These are phyloP conservation scores for Heritiera littoralis DNA, from an alignment of 345 rosid genomes.

Conservation along the genomic window DNA sequence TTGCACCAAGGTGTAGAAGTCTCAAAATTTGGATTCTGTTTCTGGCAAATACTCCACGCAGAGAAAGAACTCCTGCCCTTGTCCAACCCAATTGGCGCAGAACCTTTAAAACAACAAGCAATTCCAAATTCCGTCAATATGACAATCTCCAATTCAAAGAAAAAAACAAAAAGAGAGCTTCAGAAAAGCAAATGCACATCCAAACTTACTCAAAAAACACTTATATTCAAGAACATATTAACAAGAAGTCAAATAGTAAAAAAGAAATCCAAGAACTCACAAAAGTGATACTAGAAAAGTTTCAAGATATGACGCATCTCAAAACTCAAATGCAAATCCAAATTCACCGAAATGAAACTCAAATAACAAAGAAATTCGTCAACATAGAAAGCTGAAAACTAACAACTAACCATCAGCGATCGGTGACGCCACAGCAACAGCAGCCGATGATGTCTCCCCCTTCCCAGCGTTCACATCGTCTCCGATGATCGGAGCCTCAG, in stretches of 20 bases:
- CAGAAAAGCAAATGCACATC: slow-evolving; percentile 14
- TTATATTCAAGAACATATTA: not conserved
- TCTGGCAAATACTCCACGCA: slow-evolving; percentile 45
- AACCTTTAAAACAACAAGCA: slow-evolving; percentile 41
- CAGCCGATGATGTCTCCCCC: slow-evolving; percentile 47
- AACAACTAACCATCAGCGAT: slow-evolving; percentile 55
- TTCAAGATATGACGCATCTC: not conserved
- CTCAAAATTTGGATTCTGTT: slow-evolving; percentile 43
- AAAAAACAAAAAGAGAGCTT: not conserved
- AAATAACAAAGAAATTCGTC: not conserved
- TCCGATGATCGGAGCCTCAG: slow-evolving; percentile 50
- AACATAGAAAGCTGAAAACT: slow-evolving; percentile 10
- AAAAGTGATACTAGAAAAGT: not conserved
- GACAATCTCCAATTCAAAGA: slow-evolving; percentile 18
- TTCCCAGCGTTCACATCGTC: slow-evolving; percentile 46
- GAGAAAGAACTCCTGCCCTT: slow-evolving; percentile 58
- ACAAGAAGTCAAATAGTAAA: not conserved
- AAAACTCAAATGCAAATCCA: slow-evolving; percentile 5
- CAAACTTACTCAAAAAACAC: slow-evolving; percentile 15
- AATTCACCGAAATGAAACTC: not conserved
- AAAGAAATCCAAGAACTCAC: not conserved
- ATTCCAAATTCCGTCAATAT: slow-evolving; percentile 13
- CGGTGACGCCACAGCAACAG: slow-evolving; percentile 50
- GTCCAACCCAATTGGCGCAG: slow-evolving; percentile 50
- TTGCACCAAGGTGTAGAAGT: slow-evolving; percentile 67